phyloP scores from a whole-genome alignment of 768 basidiomycete genomes.

The Chalciporus sphaerocephalus region DNA sequence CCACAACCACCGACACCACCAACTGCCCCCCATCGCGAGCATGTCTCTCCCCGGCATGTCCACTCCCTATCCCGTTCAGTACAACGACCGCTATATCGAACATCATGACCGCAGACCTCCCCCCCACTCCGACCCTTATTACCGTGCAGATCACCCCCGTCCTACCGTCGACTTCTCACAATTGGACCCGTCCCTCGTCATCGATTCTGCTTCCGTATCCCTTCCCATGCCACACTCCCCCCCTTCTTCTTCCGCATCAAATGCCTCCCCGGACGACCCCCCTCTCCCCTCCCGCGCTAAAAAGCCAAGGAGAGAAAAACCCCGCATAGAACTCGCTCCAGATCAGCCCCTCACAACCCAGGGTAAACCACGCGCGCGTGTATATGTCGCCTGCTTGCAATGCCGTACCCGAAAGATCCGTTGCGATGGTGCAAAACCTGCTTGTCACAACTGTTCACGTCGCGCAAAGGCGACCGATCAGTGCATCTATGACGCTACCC shows the following conservation, averaged over 20 bases:
- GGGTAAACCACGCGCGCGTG: constrained; percentile 69
- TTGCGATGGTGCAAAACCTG: constrained; percentile 76
- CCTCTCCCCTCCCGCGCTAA: constrained; percentile 6
- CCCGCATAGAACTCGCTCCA: constrained; percentile 62
- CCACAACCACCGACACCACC: constrained; percentile 9
- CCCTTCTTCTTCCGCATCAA: background rate
- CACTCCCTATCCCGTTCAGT: background rate
- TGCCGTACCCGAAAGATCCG: constrained; percentile 78
- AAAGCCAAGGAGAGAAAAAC: constrained; percentile 51
- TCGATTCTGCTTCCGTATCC: constrained; percentile 1
- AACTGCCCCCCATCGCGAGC: constrained; percentile 10
- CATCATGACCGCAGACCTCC: background rate
- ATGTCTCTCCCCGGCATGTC: constrained; percentile 20
- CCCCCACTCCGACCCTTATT: constrained; percentile 1
- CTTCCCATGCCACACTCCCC: background rate
- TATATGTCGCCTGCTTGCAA: constrained; percentile 76
- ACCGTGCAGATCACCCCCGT: background rate
- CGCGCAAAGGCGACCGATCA: constrained; percentile 41
- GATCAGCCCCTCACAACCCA: constrained; percentile 80
- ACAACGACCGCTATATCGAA: background rate
- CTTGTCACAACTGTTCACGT: constrained; percentile 68
- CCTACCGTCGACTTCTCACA: constrained; percentile 5
- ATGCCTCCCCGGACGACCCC: background rate
- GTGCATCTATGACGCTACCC: constrained; percentile 65
- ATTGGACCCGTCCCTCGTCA: constrained; percentile 7